phyloP scores from a whole-genome alignment of 441 rosid genomes.

The Macaranga tanarius region DNA sequence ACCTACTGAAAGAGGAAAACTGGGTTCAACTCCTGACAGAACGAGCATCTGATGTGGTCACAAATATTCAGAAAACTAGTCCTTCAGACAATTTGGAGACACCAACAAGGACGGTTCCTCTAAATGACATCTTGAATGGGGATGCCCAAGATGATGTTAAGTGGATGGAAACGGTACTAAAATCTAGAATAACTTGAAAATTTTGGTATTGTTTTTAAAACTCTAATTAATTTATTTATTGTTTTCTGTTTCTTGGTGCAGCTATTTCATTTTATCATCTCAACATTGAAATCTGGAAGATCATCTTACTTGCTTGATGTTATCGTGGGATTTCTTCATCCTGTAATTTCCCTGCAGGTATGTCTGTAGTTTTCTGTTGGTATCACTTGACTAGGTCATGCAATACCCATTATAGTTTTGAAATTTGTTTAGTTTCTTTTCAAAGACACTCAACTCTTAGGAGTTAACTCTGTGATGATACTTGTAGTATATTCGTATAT shows the following conservation, averaged over 20 bases:
- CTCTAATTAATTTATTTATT: slow-evolving; percentile 20
- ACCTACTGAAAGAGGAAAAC: slow-evolving; percentile 50
- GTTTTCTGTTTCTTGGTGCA: slow-evolving; percentile 29
- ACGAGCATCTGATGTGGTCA: slow-evolving; percentile 78
- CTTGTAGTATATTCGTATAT: background rate
- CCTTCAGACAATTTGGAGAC: slow-evolving; percentile 58
- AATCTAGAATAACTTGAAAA: slow-evolving; percentile 15
- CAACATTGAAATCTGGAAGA: slow-evolving; percentile 94
- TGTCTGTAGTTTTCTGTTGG: slow-evolving; percentile 19
- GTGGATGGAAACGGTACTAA: slow-evolving; percentile 99
- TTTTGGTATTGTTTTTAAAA: slow-evolving; percentile 11
- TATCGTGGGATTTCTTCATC: slow-evolving; percentile 73
- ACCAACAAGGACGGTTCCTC: slow-evolving; percentile 40
- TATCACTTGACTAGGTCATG: background rate
- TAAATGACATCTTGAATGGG: slow-evolving; percentile 53
- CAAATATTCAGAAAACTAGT: slow-evolving; percentile 67
- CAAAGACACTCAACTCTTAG: background rate
- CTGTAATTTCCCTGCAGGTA: slow-evolving; percentile 95
- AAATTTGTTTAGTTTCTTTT: background rate
- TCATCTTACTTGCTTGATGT: slow-evolving; percentile 86
- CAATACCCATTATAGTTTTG: too few species aligned
- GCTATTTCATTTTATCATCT: slow-evolving; percentile 89
- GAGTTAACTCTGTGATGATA: too few species aligned
- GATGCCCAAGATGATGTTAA: slow-evolving; percentile 80
- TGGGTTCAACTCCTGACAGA: slow-evolving; percentile 67